Conservation (phyloP, 176 grass and related monocot species). For the Oryza glaberrima region DNA sequence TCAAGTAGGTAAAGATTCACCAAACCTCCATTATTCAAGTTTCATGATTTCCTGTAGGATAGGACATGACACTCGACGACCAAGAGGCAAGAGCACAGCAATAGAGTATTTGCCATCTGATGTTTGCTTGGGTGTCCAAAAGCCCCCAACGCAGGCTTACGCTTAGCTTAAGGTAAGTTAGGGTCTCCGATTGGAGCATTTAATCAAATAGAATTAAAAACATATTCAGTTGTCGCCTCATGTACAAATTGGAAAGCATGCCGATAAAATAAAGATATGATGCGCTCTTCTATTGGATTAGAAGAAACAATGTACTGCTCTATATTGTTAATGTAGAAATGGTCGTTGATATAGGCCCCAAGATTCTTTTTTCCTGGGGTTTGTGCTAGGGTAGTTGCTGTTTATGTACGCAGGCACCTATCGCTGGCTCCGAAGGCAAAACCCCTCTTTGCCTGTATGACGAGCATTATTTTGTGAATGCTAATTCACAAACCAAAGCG, state of each 20-base stretch:
- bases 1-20: no score
- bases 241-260: slow-evolving; percentile 15
- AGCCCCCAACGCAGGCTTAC: neutral
- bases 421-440: slow-evolving; percentile 8
- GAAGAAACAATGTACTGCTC: neutral
- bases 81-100: neutral
- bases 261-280: neutral
- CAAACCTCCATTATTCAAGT: neutral
- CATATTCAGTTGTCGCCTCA: neutral
- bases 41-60: neutral
- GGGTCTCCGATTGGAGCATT: neutral
- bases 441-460: neutral
- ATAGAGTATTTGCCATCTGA: neutral
- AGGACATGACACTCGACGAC: neutral
- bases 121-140: neutral
- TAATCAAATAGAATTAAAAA: neutral
- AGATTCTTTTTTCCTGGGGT: slow-evolving; percentile 2
- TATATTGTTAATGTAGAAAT: slow-evolving; percentile 21
- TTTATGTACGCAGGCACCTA: neutral
- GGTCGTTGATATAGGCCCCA: neutral
- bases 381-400: slow-evolving; percentile 16
- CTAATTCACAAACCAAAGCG: slow-evolving; percentile 77
- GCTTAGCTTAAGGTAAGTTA: neutral
- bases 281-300: neutral
- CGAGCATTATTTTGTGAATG: slow-evolving; percentile 52